Base-by-base conservation (phyloP, 164 flowering plant genomes). In the Akebia trifoliata region DNA sequence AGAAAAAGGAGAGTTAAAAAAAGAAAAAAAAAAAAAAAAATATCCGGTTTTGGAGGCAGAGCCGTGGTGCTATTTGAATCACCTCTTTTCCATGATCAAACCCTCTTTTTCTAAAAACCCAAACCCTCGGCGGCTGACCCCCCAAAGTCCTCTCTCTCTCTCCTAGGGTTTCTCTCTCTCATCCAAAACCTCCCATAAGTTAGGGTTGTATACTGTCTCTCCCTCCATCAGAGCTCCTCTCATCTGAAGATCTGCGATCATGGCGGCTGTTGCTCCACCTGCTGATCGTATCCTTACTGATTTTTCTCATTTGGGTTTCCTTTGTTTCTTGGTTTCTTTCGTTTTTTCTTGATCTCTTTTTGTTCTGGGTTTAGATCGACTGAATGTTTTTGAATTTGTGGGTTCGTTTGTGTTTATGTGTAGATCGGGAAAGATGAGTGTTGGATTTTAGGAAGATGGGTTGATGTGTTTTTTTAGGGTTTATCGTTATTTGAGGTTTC, bases 281-380 rank as follows among this genome's bases (percentile, higher is more conserved):
- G 59, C 72, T 3, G 81, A 79, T 45, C 76, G 84, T 76, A 74
- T 74, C 77, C 76, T 70, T 68, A 3, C 56, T 53, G 3, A 21
- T 21, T 40, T 40, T 7, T 4, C 20, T 40, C 6, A 14, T 11
- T 15, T n/a, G n/a, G n/a, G n/a, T 14, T 40, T 40, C 18, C 5
- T 11, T 5, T n/a, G 4, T 29, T 29, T 20, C 30, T 14, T 2
- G 20, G 8, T 17, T 30, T 17, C 15, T 30, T 15, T 51, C 30
- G 50, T 49, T 39, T 28, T 17, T 15, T 26, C n/a, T 43, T 31
- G 44, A 4, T 64, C 32, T 28, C 32, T 6, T 64, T 17, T 48
- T 12, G 37, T 10, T 29, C 5, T 10, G 8, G 0, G 26, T 28
- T 32, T 21, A 9, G 44, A 14, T 17, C 44, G 26, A 25, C 36